Base-by-base conservation (phyloP, 2,329 filamentous ascomycete species). In the Achaetomium macrosporum region DNA sequence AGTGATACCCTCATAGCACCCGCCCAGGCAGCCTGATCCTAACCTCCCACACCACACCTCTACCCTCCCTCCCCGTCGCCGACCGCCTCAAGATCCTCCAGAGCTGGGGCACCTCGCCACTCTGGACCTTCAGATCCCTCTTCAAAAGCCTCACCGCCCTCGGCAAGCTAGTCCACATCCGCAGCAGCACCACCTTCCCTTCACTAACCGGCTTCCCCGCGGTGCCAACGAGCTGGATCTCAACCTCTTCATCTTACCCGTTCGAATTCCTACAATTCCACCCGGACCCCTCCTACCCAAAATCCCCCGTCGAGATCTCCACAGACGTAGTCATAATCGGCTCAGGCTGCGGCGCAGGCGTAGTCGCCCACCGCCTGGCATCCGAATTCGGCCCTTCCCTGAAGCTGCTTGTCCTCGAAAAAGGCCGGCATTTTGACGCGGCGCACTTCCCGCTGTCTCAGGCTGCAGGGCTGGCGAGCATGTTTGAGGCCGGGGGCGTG, bases 251-350 rank as follows among this genome's bases (percentile, higher is more conserved):
- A 4, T 81, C 77, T 54, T 71, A 78, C 35, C 57, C 52, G 2
- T 88, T 79, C 63, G 66, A 74, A 0, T 88, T 88, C 60, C 63
- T 86, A 42, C 82, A 87, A 63, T 73, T 85, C 59, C 67, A 65
- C 41, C 55, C 53, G 44, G 70, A 69, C n/a, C 69, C 67, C 8
- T 66, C 65, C 35, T 63, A 2, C 16, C 66, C 64, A 6, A 12
- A 16, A 3, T 6, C 9, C 3, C 73, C 81, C 0, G 81, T 84
- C 57, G 75, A 76, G 3, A 71, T 95, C 37, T 82, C 90, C 50
- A 85, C 87, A 0, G 92, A 96, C 66, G 82, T 95, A 1, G 82
- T 95, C 39, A 83, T 96, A 53, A 78, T 96, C 17, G 91, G 91
- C 2, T 93, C 88, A 36, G 91, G 91, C 29, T 95, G 88, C 61